Conservation (phyloP, 2,329 filamentous ascomycete genomes). For the Apiospora hydei region DNA sequence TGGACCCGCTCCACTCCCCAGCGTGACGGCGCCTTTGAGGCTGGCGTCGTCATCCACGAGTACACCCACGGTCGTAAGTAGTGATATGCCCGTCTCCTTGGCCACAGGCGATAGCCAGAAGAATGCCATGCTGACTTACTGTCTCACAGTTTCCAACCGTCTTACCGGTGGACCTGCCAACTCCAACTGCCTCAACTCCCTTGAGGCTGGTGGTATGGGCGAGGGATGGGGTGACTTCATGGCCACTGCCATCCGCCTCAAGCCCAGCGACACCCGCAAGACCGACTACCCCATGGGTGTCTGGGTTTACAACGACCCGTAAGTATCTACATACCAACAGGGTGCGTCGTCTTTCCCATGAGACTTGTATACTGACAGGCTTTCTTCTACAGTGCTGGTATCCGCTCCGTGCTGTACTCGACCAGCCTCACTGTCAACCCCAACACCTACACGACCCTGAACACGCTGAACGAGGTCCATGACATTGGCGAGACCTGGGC, state of each 20-base stretch:
- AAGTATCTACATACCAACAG: no score
- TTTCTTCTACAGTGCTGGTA: constrained; percentile 38
- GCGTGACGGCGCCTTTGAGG: constrained; percentile 65
- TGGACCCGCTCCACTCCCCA: constrained; percentile 57
- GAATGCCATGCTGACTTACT: constrained; percentile 24
- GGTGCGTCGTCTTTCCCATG: no score
- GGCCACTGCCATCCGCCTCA: constrained; percentile 55
- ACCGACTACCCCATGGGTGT: constrained; percentile 55
- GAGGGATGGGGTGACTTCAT: constrained; percentile 60
- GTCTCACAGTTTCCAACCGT: constrained; percentile 55
- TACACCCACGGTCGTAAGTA: constrained; percentile 54
- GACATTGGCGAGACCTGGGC: constrained; percentile 57
- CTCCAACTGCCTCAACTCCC: constrained; percentile 50
- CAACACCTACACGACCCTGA: constrained; percentile 50
- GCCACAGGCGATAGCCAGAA: neutral
- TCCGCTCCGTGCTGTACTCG: constrained; percentile 55
- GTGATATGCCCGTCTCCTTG: no score
- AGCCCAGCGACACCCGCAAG: constrained; percentile 50
- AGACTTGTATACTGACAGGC: no score
- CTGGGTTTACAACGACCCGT: constrained; percentile 49
- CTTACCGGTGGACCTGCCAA: constrained; percentile 66
- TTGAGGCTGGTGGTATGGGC: constrained; percentile 56
- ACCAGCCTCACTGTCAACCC: constrained; percentile 53
- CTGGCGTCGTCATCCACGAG: constrained; percentile 67
- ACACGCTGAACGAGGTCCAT: constrained; percentile 49